phyloP scores from a whole-genome alignment of 257 asterid species.

The Prunella vulgaris region DNA sequence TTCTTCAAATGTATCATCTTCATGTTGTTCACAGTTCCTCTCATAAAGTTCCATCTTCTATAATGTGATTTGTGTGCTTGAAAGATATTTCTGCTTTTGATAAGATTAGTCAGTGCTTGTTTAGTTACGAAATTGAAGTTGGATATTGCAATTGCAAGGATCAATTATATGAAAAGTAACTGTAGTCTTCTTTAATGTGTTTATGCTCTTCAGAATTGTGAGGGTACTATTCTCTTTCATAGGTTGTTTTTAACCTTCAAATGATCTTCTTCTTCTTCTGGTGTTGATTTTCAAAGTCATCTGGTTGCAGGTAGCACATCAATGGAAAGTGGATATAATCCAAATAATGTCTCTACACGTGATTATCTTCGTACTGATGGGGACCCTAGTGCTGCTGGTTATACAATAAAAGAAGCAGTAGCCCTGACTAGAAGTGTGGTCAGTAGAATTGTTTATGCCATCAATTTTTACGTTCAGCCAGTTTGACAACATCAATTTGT shows the following conservation, averaged over 20 bases:
- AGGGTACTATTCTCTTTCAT: background rate
- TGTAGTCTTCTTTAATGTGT: background rate
- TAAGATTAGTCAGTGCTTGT: background rate
- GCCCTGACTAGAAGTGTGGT: conserved; percentile 89
- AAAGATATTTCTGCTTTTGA: background rate
- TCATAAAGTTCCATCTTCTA: background rate
- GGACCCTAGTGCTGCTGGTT: conserved; percentile 94
- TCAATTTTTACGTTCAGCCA: background rate
- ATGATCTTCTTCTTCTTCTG: background rate
- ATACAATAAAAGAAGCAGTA: conserved; percentile 85
- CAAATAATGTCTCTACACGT: conserved; percentile 59
- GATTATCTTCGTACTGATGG: conserved; percentile 95
- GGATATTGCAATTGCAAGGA: background rate
- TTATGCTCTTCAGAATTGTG: background rate
- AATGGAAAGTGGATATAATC: conserved; percentile 38
- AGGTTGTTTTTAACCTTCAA: background rate
- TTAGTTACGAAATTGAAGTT: background rate
- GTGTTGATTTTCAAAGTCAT: conserved; percentile 22
- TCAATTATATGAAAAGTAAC: background rate
- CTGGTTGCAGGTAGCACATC: conserved; percentile 40
- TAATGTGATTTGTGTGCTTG: background rate
- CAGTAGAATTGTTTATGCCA: conserved; percentile 30
- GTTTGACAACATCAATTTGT: conserved; percentile 18
- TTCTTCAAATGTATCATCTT: background rate
- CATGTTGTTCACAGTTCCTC: background rate